Evolutionary conservation across 2,329 filamentous ascomycete species (phyloP), one percentile per base, ranked within the genome.

Genomic region (Colletotrichum noveboracense): DNA sequence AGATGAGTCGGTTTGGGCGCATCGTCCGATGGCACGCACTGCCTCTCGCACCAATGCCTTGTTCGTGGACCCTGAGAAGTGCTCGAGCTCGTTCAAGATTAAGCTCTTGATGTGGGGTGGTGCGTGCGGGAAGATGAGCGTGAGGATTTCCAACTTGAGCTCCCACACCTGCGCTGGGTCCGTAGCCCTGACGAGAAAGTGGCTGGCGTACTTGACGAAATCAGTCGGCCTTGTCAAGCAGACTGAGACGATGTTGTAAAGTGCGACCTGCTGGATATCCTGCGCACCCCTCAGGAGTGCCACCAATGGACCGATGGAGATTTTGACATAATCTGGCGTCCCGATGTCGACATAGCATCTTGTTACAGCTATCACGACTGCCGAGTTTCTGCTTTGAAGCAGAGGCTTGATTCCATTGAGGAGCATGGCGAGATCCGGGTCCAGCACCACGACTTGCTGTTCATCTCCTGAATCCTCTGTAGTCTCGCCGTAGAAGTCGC

Each of bases 201-300:
- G 97, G 38, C 94, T 94, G 21, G 94, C 92, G 81, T 98, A 96
- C 81, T 92, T 94, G 71, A 96, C 94, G 83, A 99, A 99, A n/a
- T 93, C 91, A 52, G 91, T 88, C 0, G 97, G 95, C 18, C 92
- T 89, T 32, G 89, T 87, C 13, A 98, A 88, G 80, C 95, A 97
- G 60, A 99, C 94, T n/a, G 95, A 94, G 13, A 98, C 96, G 75
- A 98, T 96, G 82, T 98, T 98, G 88, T 96, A 96, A 21, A 99
- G 90, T 2, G 95, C 96, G 52, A 98, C 91, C 81, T 97, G 93
- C 82, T 98, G 94, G 67, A 98, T 95, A 82, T 98, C 96, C 75
- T 94, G 92, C 0, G 96, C 93, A 14, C 95, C 93, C 72, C 97
- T 92, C 73, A 99, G 88, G 36, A 99, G 90, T 18, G 96, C 95